Conservation (phyloP, 805 yeast genomes). For the Millerozyma acaciae region DNA sequence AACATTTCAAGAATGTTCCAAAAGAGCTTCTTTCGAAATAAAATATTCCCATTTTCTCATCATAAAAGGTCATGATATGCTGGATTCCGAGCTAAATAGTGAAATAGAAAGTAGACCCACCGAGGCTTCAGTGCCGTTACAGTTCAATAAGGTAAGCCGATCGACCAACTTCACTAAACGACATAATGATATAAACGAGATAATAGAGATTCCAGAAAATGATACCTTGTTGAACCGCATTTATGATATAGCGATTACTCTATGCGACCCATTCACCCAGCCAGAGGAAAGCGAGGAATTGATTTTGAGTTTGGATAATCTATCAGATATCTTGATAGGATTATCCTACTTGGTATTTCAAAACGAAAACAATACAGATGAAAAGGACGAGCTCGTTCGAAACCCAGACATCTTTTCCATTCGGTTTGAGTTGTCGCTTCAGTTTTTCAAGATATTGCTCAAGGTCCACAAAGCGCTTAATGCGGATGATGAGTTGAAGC, state of each 20-base stretch:
- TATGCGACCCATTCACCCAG: slow-evolving; percentile 63
- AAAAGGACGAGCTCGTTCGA: slow-evolving; percentile 3
- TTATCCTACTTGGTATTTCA: slow-evolving; percentile 21
- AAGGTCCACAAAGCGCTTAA: slow-evolving; percentile 32
- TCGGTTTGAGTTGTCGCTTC: slow-evolving; percentile 32
- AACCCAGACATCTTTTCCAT: slow-evolving; percentile 22
- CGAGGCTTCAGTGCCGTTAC: slow-evolving; percentile 15
- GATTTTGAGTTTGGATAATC: slow-evolving; percentile 52
- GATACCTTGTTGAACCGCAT: slow-evolving; percentile 13
- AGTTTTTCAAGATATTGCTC: slow-evolving; percentile 35
- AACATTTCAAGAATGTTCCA: too few relatives aligned
- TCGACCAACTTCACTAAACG: slow-evolving; percentile 10
- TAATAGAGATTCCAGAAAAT: slow-evolving; percentile 12
- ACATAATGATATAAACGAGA: slow-evolving; percentile 12
- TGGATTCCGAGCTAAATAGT: slow-evolving; percentile 13
- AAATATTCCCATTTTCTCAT: too few relatives aligned
- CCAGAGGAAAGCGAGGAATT: slow-evolving; percentile 57
- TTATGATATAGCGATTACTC: slow-evolving; percentile 18
- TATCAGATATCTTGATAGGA: slow-evolving; percentile 50
- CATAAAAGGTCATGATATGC: slow-evolving; percentile 15
- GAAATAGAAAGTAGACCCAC: slow-evolving; percentile 10
- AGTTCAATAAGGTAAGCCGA: slow-evolving; percentile 6
- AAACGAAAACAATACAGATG: slow-evolving; percentile 3
- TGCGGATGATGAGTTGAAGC: slow-evolving; percentile 39
- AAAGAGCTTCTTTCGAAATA: too few relatives aligned